Percentiles rank a stretch among this genome's conserved stretches.
Conservation (phyloP, 345 rosid species). For the Brassica cretica region DNA sequence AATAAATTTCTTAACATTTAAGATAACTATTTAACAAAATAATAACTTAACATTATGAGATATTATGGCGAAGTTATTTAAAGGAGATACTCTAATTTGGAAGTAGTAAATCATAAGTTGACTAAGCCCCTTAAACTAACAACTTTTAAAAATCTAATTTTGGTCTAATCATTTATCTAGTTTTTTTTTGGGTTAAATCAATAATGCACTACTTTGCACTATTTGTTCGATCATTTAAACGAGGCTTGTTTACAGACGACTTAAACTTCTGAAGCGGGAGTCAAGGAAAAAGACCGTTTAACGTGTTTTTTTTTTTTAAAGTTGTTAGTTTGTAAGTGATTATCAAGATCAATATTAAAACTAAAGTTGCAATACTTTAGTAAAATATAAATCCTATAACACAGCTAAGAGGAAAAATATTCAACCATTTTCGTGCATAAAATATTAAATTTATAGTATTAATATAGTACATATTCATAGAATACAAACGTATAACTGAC, state of each 20-base stretch:
- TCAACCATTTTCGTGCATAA: neutral
- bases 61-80: neutral
- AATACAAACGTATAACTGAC: neutral
- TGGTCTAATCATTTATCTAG: too few species aligned
- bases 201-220: neutral
- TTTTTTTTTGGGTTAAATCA: neutral
- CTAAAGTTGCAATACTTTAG: neutral
- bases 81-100: neutral
- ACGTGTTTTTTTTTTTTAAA: neutral
- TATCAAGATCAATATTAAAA: conserved; percentile 6
- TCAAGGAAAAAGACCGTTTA: neutral
- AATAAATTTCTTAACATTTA: too few species aligned
- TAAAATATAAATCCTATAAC: neutral
- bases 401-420: neutral
- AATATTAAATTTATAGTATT: neutral
- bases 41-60: neutral
- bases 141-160: too few species aligned
- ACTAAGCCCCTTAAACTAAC: too few species aligned
- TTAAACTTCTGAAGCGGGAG: neutral
- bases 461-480: neutral
- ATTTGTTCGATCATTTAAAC: neutral
- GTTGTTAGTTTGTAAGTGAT: conserved; percentile 16
- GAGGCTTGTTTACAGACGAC: neutral
- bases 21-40: neutral
- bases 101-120: too few species aligned